Base-by-base conservation (phyloP, 2,329 filamentous ascomycete species). In the Fusarium nurragi region DNA sequence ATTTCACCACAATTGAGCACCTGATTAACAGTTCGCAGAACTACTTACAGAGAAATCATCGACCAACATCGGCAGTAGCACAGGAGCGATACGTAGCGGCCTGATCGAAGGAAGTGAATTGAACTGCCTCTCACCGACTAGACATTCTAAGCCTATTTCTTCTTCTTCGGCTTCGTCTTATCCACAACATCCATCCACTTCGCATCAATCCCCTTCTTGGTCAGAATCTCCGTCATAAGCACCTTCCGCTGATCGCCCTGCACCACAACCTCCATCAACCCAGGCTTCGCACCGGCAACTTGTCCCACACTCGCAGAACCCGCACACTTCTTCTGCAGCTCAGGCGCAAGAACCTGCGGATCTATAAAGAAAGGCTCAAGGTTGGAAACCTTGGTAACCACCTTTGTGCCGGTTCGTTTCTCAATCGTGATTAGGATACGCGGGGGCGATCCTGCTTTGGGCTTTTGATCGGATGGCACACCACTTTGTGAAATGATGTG, bases 101-200 rank as follows among this genome's bases (percentile, higher is more conserved):
- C 22, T 7, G n/a, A 4, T 1, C 13, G 26, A 30, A 30, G 3
- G 9, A 18, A 16, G 26, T 38, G 14, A n/a, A 26, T 30, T 30
- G 18, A n/a, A 2, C 5, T 23, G 3, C 11, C 8, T 26, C 13
- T 34, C 30, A 34, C 28, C 2, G 8, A 8, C 16, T n/a, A 10
- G 8, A n/a, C 3, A 32, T 14, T 34, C 30, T n/a, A 10, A 10
- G 30, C 30, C 28, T 48, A 67, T 26, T 66, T 63, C 34, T 67
- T 67, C 32, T 67, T 67, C 34, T 67, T 67, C 0, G 67, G 40
- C 40, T 70, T 70, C 1, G 60, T 57, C 59, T 70, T 70, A 10
- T 70, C 67, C 28, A 59, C 53, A 13, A 67, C 34, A 8, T 70
- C 67, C 26, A 70, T 62, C 67, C 67, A 70, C n/a, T 66, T 70